These are phyloP conservation scores for Penicillium subrubescens DNA, from an alignment of 495 filamentous ascomycete species.

Conservation along the genomic window DNA sequence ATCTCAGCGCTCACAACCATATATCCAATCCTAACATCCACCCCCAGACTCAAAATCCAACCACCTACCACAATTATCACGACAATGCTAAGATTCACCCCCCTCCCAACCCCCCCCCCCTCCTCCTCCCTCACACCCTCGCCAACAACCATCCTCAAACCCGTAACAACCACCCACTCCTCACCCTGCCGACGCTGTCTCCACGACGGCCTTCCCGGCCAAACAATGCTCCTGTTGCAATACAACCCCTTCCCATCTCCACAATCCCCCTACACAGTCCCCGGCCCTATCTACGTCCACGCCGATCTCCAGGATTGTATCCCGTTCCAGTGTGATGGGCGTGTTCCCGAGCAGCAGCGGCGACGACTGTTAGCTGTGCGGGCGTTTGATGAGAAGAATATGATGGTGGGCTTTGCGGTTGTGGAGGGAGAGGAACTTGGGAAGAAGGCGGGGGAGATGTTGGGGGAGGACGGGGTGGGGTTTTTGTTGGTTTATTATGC, in stretches of 20 bases:
- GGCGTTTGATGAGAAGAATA: background rate
- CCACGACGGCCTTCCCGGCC: background rate
- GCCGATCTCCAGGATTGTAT: background rate
- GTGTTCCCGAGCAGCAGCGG: background rate
- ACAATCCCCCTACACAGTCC: background rate
- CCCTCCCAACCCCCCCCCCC: background rate
- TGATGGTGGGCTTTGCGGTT: constrained; percentile 2
- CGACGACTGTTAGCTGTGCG: background rate
- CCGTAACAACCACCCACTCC: background rate
- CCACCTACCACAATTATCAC: background rate
- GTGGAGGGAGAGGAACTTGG: background rate
- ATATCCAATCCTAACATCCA: background rate
- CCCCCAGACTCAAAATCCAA: background rate
- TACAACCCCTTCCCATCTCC: background rate
- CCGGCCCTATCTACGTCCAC: background rate
- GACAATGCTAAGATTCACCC: background rate
- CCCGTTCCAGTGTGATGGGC: background rate
- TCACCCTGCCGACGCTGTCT: background rate
- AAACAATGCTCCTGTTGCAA: background rate
- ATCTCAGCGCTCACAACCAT: too few relatives aligned
- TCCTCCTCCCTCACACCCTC: background rate
- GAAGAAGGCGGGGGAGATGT: background rate
- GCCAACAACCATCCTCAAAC: background rate
- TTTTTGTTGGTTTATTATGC: constrained; percentile 9
- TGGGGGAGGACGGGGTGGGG: background rate